Evolutionary conservation across 257 asterid genomes (phyloP), one percentile per base, ranked within the genome.

Genomic region (Perilla frutescens): DNA sequence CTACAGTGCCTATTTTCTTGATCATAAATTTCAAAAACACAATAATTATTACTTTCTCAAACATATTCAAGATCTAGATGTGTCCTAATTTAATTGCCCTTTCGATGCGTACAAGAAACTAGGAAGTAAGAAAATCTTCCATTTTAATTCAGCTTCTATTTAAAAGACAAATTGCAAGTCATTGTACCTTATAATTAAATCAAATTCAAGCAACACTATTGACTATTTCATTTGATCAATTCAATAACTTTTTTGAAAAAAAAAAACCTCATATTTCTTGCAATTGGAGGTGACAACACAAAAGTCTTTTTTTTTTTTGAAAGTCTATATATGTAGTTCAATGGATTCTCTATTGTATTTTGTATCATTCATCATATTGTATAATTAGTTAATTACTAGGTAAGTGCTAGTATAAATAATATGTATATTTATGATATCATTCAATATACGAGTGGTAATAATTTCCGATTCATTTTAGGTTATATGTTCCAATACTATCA

Each of bases 101-200:
- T 59, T 64, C 13, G 34, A 77, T 50, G 67, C 81, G 86, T 82
- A 75, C 83, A 82, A 82, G 86, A 79, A 75, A 82, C 62, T 50
- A 2, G 7, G 72, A 73, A 49, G 63, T 7, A 62, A 61, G 51
- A 66, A 50, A 66, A 45, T 66, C 60, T 43, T 66, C 53, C 31
- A 41, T 7, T 58, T 7, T 64, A 13, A 20, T 53, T 51, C 5
- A 9, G 13, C 2, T 44, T 31, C 45, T 74, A 32, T 62, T 63
- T 34, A 75, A 62, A 82, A 50, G 77, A 78, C 79, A 78, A 72
- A 40, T 71, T 78, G 71, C 75, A 62, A 76, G 86, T 78, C 83
- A 12, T 13, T 77, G 54, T 81, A 37, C 65, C 85, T 74, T 81
- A 41, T 73, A 20, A 20, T 53, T 65, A 48, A 65, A 69, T 81